Percentiles rank a stretch among this genome's conserved stretches.
phyloP scores from a whole-genome alignment of 2,329 filamentous ascomycete genomes.

The Penicillium sp. region DNA sequence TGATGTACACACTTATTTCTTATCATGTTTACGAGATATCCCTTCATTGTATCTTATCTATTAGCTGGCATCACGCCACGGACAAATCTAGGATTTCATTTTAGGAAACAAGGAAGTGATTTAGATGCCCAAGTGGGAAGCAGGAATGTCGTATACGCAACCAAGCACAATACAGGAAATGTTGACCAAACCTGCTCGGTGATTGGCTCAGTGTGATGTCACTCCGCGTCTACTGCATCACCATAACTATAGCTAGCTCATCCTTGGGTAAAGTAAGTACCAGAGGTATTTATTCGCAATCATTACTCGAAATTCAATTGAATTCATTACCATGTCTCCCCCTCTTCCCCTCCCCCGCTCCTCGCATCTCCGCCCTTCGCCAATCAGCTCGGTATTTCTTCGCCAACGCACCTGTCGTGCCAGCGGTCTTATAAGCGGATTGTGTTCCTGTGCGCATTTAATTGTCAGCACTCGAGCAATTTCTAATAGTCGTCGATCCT shows the following conservation, averaged over 20 bases:
- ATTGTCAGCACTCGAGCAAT: neutral
- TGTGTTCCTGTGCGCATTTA: conserved; percentile 23
- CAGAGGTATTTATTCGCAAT: neutral
- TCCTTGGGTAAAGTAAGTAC: neutral
- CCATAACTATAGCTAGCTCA: neutral
- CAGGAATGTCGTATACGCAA: neutral
- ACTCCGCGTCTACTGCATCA: conserved; percentile 5
- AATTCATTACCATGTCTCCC: neutral
- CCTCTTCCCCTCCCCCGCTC: conserved; percentile 11
- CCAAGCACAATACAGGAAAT: conserved; percentile 5
- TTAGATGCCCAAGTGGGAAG: neutral
- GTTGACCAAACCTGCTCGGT: conserved; percentile 13
- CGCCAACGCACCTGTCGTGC: conserved; percentile 16
- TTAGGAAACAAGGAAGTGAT: neutral
- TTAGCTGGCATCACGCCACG: neutral
- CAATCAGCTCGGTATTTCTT: conserved; percentile 6
- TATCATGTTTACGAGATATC: neutral
- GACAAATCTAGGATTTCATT: neutral
- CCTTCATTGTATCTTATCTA: conserved; percentile 4
- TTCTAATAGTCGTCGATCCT: neutral
- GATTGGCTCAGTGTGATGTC: conserved; percentile 24
- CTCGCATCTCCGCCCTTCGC: conserved; percentile 7
- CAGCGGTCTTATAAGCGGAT: conserved; percentile 17
- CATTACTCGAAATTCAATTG: neutral
- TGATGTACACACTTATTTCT: neutral